A percentile compares a stretch with the other conserved stretches of the same genome.
These are phyloP conservation scores for Kuraishia hungarica DNA, from an alignment of 805 yeast species.

Conservation along the genomic window DNA sequence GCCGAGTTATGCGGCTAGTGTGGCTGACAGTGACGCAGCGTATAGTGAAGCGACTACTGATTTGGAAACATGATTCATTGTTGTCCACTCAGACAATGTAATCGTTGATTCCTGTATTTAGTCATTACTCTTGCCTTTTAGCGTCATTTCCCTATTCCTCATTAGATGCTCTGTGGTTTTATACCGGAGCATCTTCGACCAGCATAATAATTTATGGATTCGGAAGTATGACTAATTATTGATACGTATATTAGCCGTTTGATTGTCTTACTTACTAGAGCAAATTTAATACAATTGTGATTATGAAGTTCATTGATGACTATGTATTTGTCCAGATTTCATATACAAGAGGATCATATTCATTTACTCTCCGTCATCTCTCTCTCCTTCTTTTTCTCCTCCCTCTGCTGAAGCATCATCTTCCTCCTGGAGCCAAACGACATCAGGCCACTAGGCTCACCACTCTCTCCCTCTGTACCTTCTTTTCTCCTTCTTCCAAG, in stretches of 20 bases:
- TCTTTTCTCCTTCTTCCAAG: slow-evolving; percentile 1
- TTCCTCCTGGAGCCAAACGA: not conserved
- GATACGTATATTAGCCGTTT: not conserved
- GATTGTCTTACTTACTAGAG: not conserved
- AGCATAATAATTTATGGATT: not conserved
- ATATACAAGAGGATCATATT: too few relatives aligned
- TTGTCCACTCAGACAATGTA: not conserved
- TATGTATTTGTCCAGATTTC: not conserved
- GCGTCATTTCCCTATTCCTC: not conserved
- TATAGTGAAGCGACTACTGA: slow-evolving; percentile 17
- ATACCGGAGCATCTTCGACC: not conserved
- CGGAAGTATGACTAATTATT: not conserved
- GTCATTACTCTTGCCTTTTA: not conserved
- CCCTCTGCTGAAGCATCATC: slow-evolving; percentile 1
- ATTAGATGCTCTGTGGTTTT: not conserved
- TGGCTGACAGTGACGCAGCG: slow-evolving; percentile 13
- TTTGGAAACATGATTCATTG: slow-evolving; percentile 4
- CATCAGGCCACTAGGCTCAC: slow-evolving; percentile 1
- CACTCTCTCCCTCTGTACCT: not conserved
- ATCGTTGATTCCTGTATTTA: not conserved
- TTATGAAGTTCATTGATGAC: not conserved
- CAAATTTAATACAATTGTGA: not conserved
- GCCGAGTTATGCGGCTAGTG: slow-evolving; percentile 22
- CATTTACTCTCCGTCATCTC: not conserved
- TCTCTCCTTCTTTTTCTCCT: not conserved